phyloP scores from a whole-genome alignment of 2,329 filamentous ascomycete species.

The Ilyonectria mors-panacis region DNA sequence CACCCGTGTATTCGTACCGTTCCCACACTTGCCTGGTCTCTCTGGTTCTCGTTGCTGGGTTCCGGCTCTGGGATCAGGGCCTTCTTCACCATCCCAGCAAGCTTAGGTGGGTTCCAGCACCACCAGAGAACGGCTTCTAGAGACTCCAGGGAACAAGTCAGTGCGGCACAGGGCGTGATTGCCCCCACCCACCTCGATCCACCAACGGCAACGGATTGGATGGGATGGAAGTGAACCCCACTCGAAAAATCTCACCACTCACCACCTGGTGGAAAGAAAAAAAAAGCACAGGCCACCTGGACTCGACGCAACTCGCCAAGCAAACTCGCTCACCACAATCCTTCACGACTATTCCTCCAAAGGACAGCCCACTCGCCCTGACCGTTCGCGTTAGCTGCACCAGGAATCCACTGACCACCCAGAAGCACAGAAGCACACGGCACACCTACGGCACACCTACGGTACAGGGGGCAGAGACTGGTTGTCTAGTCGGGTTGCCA shows the following conservation, averaged over 20 bases:
- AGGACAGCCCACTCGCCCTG: conserved; percentile 29
- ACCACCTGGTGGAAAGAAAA: conserved; percentile 2
- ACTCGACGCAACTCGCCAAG: conserved; percentile 7
- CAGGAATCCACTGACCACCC: conserved; percentile 2
- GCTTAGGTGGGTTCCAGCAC: not conserved
- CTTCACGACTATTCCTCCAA: conserved; percentile 25
- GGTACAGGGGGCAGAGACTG: conserved; percentile 11
- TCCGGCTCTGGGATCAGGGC: not conserved
- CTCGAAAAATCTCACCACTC: conserved; percentile 29
- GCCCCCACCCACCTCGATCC: conserved; percentile 19
- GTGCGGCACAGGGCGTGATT: conserved; percentile 23
- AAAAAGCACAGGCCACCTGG: conserved; percentile 27
- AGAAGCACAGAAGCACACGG: not conserved
- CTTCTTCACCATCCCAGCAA: not conserved
- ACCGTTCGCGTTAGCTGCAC: conserved; percentile 23
- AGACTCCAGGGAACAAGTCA: conserved; percentile 26
- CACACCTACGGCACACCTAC: not conserved
- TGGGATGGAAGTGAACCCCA: conserved; percentile 20
- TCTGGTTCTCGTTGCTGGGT: not conserved
- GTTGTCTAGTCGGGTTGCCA: not conserved
- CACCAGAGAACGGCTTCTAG: conserved; percentile 26
- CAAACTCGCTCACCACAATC: conserved; percentile 20
- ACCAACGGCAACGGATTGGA: conserved; percentile 19
- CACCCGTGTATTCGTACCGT: conserved; percentile 2
- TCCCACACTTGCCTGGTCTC: conserved; percentile 2